A percentile compares a stretch with the other conserved stretches of the same genome.
These are phyloP conservation scores for Amaranthus tricolor DNA, from an alignment of 179 eudicot species.

Conservation along the genomic window DNA sequence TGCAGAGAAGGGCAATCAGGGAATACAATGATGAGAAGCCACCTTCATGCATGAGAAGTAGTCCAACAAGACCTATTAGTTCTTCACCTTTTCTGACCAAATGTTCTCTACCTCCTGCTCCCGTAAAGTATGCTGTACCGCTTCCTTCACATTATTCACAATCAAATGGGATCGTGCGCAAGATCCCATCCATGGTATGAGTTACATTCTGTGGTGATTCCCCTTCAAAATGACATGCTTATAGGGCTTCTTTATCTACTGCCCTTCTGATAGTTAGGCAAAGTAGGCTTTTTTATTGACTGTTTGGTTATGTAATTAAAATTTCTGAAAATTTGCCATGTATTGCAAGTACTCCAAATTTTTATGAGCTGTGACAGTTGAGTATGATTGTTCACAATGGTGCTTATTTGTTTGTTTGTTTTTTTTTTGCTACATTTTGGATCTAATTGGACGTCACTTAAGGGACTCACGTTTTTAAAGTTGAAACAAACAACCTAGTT, in stretches of 20 bases:
- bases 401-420: not conserved
- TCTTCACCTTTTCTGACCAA: conserved; percentile 45
- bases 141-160: conserved; percentile 37
- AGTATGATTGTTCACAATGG: not conserved
- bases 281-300: not conserved
- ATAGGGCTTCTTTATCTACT: not conserved
- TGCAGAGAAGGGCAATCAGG: conserved; percentile 49
- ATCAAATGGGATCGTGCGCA: conserved; percentile 39
- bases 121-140: conserved; percentile 46
- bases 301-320: not conserved
- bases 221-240: not conserved
- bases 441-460: not conserved
- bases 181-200: conserved; percentile 52
- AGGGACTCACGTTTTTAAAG: not conserved
- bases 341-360: not conserved
- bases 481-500: not conserved
- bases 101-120: conserved; percentile 39
- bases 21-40: conserved; percentile 57
- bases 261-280: not conserved
- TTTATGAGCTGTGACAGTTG: not conserved
- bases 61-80: conserved; percentile 48
- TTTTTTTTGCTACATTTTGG: not conserved
- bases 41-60: conserved; percentile 43
- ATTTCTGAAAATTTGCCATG: not conserved
- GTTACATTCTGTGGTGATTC: conserved; percentile 11